Evolutionary conservation across 2,329 filamentous ascomycete genomes (phyloP), one percentile per base, ranked within the genome.

Genomic region (Colletotrichum sp.): DNA sequence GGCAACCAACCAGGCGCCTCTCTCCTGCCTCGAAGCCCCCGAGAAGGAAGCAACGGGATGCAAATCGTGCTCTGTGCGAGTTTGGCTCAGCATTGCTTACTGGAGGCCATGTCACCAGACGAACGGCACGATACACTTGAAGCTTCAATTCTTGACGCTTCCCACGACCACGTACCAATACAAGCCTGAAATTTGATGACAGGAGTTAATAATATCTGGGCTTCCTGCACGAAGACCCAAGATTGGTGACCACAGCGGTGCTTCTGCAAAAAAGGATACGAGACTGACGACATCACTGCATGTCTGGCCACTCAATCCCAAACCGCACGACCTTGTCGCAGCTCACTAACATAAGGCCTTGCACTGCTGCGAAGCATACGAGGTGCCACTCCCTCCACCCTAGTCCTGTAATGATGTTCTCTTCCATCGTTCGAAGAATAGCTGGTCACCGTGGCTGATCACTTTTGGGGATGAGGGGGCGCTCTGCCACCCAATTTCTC

Each of bases 221-320:
- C 67, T 10, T 67, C 65, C 48, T 71, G 68, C 68, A 48, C 61
- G 66, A 69, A 36, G 52, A 52, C 32, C 21, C 72, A 68, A 59
- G 36, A 34, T 36, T 18, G 61, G 30, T 69, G 72, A 52, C 68
- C 59, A 28, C 12, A 16, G 16, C 21, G n/a, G 59, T 67, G 30
- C 55, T 64, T 48, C 32, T 58, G 24, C 48, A n/a, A 69, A n/a
- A 36, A 48, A 67, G 6, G 28, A 74, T 67, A 71, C 72, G 72
- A 74, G 73, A 63, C 73, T 75, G 69, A 74, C 68, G 68, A 73
- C 63, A 73, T 73, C 36, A 48, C 43, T 75, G 63, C 69, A 36
- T 61, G 55, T 55, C 62, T 30, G 55, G 48, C 63, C 58, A 73
- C 62, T 75, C 30, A 73, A 75, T 73, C 62, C 73, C 58, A 75